Conservation (phyloP, 2,329 filamentous ascomycete genomes). For the Colletotrichum gigasporum region DNA sequence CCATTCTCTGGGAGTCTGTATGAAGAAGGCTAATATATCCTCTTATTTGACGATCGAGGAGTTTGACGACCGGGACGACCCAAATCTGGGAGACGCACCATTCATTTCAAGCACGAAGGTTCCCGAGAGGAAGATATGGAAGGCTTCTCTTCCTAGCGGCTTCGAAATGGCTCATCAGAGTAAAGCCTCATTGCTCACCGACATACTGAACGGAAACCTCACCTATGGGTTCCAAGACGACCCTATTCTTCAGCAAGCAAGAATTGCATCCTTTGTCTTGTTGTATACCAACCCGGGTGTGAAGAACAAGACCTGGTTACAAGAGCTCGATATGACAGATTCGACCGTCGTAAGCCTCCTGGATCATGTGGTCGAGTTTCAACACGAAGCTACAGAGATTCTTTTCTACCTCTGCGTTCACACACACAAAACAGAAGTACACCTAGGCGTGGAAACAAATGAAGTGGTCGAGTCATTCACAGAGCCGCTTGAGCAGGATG, state of each 20-base stretch:
- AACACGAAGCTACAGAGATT: background rate
- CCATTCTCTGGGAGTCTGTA: conserved; percentile 6
- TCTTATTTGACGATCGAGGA: background rate
- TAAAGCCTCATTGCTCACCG: background rate
- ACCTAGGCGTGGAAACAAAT: background rate
- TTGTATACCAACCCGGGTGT: background rate
- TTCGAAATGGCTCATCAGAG: background rate
- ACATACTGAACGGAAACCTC: background rate
- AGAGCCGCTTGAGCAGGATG: background rate
- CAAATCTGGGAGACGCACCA: no score
- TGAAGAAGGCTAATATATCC: conserved; percentile 8
- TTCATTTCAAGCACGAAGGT: no score
- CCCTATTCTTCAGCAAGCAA: background rate
- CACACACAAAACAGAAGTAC: background rate
- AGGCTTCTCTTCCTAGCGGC: background rate
- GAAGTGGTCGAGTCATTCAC: background rate
- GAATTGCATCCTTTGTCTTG: background rate
- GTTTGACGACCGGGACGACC: no score
- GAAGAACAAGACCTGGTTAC: background rate
- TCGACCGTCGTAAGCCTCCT: no score
- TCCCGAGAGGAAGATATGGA: no score
- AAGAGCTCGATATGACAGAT: no score
- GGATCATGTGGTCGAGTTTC: no score
- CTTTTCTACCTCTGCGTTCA: conserved; percentile 1
- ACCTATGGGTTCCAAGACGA: background rate